Conservation (phyloP, 768 basidiomycete genomes). For the Inosperma sp. region DNA sequence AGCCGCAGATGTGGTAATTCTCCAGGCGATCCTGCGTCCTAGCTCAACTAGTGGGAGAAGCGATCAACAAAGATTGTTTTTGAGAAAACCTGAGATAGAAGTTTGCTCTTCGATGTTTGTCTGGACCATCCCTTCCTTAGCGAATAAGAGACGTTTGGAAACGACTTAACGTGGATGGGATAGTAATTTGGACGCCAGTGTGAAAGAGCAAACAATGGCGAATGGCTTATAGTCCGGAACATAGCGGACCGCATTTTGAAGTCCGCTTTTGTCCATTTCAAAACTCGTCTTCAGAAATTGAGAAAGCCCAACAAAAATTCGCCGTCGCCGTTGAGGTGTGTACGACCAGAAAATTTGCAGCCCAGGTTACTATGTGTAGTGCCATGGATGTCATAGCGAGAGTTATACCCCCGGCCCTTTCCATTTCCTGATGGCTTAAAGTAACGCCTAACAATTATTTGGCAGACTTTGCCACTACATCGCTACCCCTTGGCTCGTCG, state of each 20-base stretch:
- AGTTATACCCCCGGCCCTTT: constrained; percentile 46
- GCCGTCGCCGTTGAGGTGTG: constrained; percentile 12
- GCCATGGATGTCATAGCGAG: constrained; percentile 13
- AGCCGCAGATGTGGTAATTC: constrained; percentile 2
- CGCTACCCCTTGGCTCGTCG: too few relatives aligned
- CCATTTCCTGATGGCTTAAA: too few relatives aligned
- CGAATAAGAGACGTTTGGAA: constrained; percentile 26
- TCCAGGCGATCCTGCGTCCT: constrained; percentile 85
- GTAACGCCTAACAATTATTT: too few relatives aligned
- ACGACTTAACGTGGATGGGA: constrained; percentile 43
- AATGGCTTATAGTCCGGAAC: constrained; percentile 26
- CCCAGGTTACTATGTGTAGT: constrained; percentile 13
- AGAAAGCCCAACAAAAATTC: not conserved
- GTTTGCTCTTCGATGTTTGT: constrained; percentile 77
- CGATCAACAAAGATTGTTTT: constrained; percentile 94
- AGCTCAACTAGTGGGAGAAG: constrained; percentile 83
- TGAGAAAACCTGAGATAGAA: constrained; percentile 46
- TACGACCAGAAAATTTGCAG: constrained; percentile 20
- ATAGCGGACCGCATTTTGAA: constrained; percentile 25
- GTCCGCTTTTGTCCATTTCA: constrained; percentile 15
- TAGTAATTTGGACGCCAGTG: constrained; percentile 76
- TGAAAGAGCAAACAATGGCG: constrained; percentile 7
- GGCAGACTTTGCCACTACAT: too few relatives aligned
- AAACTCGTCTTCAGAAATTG: not conserved
- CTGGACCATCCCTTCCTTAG: constrained; percentile 75